These are phyloP conservation scores for Erigeron canadensis DNA, from an alignment of 129 eudicot species.

Conservation along the genomic window DNA sequence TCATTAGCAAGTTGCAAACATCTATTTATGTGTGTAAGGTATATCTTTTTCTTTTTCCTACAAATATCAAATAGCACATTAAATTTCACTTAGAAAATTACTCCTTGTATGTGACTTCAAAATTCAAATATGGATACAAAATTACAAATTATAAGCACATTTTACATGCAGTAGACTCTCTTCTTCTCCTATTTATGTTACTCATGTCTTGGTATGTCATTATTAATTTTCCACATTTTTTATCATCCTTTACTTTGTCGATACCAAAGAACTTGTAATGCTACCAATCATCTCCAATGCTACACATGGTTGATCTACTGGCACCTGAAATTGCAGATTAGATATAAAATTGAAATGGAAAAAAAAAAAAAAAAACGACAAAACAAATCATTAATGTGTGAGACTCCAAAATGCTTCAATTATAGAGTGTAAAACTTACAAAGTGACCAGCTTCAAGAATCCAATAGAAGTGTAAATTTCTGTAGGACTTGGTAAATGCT, in stretches of 20 bases:
- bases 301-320: constrained; percentile 16
- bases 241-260: constrained; percentile 3
- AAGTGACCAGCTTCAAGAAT: constrained; percentile 95
- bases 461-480: constrained; percentile 79
- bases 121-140: too few relatives aligned
- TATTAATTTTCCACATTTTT: not conserved
- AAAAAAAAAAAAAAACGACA: not conserved
- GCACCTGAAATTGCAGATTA: not conserved
- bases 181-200: not conserved
- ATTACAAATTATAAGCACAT: too few relatives aligned
- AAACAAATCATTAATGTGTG: too few relatives aligned
- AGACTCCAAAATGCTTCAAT: too few relatives aligned
- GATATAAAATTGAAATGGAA: too few relatives aligned
- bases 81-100: too few relatives aligned
- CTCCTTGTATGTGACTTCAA: too few relatives aligned
- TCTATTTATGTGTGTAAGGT: too few relatives aligned
- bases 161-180: not conserved
- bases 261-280: not conserved
- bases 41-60: too few relatives aligned
- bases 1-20: too few relatives aligned
- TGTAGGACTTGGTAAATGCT: constrained; percentile 66
- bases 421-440: constrained; percentile 65
- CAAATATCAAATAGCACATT: too few relatives aligned
- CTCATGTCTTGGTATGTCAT: too few relatives aligned
- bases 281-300: constrained; percentile 4